A percentile compares a stretch with the other conserved stretches of the same genome.
phyloP scores from a whole-genome alignment of 176 grass and related monocot species.

The Bonia amplexicaulis region DNA sequence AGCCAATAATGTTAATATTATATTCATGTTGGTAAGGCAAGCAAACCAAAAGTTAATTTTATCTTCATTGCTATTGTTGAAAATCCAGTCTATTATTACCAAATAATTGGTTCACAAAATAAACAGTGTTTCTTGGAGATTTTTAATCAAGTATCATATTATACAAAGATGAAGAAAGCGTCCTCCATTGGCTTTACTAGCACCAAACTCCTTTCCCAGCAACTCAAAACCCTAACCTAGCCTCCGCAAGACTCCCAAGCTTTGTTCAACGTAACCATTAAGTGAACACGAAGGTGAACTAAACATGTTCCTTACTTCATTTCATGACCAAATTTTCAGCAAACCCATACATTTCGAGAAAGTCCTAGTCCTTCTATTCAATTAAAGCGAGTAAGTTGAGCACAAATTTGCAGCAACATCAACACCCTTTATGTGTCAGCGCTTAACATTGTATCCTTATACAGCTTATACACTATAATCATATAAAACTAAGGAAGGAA shows the following conservation, averaged over 20 bases:
- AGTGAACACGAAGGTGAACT: neutral
- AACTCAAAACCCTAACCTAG: neutral
- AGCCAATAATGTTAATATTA: neutral
- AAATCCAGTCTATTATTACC: neutral
- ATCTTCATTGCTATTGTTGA: neutral
- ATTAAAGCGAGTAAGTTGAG: neutral
- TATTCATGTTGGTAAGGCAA: neutral
- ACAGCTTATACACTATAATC: neutral
- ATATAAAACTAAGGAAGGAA: neutral
- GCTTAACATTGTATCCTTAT: neutral
- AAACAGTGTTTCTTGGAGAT: neutral
- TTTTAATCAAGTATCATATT: neutral
- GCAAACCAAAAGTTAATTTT: neutral
- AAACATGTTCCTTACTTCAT: neutral
- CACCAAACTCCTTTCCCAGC: neutral
- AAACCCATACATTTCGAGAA: neutral
- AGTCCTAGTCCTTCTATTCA: neutral
- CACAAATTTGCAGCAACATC: neutral
- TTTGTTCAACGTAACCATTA: neutral
- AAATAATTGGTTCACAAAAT: neutral
- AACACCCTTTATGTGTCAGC: neutral
- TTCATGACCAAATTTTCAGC: neutral
- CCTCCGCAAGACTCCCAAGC: neutral
- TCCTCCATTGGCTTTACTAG: neutral
- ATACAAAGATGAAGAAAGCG: neutral